Evolutionary conservation across 202 grass and related monocot species (phyloP), one percentile per base, ranked within the genome.

Genomic region (Saccharum hybrid): DNA sequence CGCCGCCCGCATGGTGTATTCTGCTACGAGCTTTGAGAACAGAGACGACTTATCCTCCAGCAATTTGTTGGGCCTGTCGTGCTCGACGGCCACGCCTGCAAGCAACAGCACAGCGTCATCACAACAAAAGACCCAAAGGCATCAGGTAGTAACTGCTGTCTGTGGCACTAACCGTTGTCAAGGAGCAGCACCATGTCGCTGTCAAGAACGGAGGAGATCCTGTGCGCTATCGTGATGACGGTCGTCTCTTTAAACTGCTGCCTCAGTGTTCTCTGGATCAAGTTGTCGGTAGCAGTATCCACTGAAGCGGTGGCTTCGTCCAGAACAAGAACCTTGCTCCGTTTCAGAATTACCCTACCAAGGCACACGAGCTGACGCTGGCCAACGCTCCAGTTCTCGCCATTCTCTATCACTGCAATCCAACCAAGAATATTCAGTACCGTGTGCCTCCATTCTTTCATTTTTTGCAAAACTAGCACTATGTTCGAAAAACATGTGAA

Each of bases 341-440:
- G 92, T 68, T 98, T 98, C 81, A 94, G 69, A 63, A 98, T 95
- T 36, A 96, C 91, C 48, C 91, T 86, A 6, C 93, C 93, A 37
- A 98, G 79, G 38, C 96, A 98, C 11, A 94, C 91, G 42, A 96
- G 91, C 81, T 98, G 96, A 4, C 96, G 90, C 78, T 98, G 93
- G 8, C 96, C 96, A 37, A 98, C 96, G 30, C 93, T 98, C 96
- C 96, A 98, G 72, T 98, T 98, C 72, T 98, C 96, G 8, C 96
- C 96, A 33, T 94, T 98, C 87, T 98, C 91, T 8, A 81, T 85
- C 56, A 96, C 96, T 98, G 86, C 70, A 81, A 45, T 34, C 9
- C 19, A 74, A 1, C 9, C 59, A 76, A 48, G 66, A 84, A 64
- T 12, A n/a, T 67, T 26, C 54, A 54, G 56, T 41, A 37, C 14